Evolutionary conservation across 2,329 filamentous ascomycete genomes (phyloP).

Genomic region (Aspergillus glaucus): DNA sequence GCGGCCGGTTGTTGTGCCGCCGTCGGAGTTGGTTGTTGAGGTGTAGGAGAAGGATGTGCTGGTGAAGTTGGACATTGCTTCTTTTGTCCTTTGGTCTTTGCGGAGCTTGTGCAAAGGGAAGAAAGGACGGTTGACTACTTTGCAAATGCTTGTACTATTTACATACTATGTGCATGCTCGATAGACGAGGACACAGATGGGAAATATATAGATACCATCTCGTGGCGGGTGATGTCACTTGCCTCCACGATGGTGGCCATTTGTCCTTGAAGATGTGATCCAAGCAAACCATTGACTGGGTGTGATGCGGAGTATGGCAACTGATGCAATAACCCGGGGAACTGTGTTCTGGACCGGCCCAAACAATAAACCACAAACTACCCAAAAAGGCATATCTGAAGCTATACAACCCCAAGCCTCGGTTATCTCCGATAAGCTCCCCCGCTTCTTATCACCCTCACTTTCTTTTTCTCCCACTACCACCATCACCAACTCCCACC

Average conservation of each 20-base stretch:
- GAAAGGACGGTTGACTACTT: not conserved
- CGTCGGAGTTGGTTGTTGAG: constrained; percentile 22
- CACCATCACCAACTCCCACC: not conserved
- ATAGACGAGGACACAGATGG: not conserved
- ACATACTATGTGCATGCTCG: not conserved
- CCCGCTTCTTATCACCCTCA: constrained; percentile 13
- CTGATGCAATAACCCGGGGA: not conserved
- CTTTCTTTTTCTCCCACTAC: not conserved
- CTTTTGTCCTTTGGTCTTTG: not conserved
- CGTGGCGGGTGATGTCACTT: not conserved
- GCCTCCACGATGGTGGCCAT: not conserved
- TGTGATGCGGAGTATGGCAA: not conserved
- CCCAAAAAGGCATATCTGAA: not conserved
- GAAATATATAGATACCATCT: not conserved
- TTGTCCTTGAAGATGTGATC: not conserved
- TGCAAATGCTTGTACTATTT: not conserved
- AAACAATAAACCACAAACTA: not conserved
- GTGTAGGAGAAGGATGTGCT: constrained; percentile 30
- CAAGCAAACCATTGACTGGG: not conserved
- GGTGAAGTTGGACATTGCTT: constrained; percentile 20
- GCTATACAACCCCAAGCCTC: constrained; percentile 1
- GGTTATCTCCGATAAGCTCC: constrained; percentile 13
- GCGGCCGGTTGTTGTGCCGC: constrained; percentile 23
- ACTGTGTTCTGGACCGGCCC: not conserved
- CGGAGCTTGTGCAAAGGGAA: not conserved